Evolutionary conservation across 1,139 yeast species (phyloP), one percentile per base, ranked within the genome.

Genomic region (Lodderomyces orthopsilosis): DNA sequence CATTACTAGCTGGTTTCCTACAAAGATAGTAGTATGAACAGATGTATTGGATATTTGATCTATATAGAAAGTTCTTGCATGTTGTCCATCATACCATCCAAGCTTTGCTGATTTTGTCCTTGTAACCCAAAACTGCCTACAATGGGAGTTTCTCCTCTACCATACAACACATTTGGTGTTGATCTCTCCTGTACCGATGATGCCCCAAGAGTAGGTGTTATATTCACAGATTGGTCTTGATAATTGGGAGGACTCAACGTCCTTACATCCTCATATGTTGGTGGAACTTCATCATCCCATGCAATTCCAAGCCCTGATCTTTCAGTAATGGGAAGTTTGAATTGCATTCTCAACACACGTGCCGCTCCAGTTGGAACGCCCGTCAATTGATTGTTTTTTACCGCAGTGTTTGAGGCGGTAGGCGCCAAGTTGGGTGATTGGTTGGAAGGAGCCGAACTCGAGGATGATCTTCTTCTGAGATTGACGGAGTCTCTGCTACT

Each of bases 231-330:
- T 0, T 63, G 58, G 42, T 62, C 69, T 34, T 63, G 74, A 60
- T 88, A 88, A 6, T 82, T 81, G 1, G 98, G 98, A 0, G 98
- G 98, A 37, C 94, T 81, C 38, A 87, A 70, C 0, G 94, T 80
- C 26, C 82, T 71, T 15, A 91, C 91, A 55, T 89, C 93, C 42
- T 81, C 89, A 57, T 94, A 93, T 18, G 89, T 87, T 1, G 99
- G 99, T 1, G 99, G 99, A 15, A 93, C 98, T 62, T 93, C 98
- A 59, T 91, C 98, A 63, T 93, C 98, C 98, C 98, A 93, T 0
- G 98, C 87, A 28, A 93, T 88, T 4, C 99, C 98, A 39, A 93
- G 72, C 0, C 99, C 99, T 0, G 96, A 85, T 45, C 98, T 73
- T 60, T 91, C 98, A 1, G 96, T 87, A 22, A 93, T 64, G 9